phyloP scores from a whole-genome alignment of 352 stramenopile genomes.

The Globisporangium abappressorium region DNA sequence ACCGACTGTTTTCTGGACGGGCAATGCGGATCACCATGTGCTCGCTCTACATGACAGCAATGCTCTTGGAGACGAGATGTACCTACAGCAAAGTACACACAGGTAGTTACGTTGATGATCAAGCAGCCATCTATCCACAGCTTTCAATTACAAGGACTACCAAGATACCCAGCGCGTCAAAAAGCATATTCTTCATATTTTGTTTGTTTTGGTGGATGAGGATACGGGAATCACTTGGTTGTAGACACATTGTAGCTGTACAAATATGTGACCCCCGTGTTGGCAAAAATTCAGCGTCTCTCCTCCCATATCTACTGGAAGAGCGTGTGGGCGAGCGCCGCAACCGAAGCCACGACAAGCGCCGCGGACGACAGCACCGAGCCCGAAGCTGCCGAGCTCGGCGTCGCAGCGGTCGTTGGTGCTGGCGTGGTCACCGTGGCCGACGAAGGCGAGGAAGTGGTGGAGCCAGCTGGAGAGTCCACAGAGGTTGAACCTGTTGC shows the following conservation, averaged over 20 bases:
- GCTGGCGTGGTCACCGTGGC: neutral
- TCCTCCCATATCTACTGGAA: neutral
- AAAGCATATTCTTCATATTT: neutral
- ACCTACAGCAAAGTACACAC: neutral
- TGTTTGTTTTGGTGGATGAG: too few relatives aligned
- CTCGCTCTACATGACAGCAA: neutral
- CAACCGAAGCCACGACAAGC: conserved; percentile 1
- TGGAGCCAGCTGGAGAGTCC: neutral
- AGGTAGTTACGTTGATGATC: neutral
- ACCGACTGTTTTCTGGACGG: conserved; percentile 1
- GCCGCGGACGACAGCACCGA: neutral
- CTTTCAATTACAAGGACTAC: neutral
- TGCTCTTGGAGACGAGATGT: neutral
- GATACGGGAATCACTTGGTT: neutral
- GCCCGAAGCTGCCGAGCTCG: neutral
- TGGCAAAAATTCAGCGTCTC: neutral
- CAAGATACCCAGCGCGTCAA: neutral
- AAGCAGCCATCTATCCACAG: neutral
- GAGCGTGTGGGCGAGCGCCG: conserved; percentile 2
- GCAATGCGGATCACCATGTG: neutral
- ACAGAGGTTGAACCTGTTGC: neutral
- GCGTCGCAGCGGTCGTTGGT: neutral
- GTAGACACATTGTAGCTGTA: neutral
- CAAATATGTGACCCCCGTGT: neutral
- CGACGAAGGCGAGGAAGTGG: neutral